phyloP scores from a whole-genome alignment of 2,329 filamentous ascomycete species.

The Arthrobotrys musiformis region DNA sequence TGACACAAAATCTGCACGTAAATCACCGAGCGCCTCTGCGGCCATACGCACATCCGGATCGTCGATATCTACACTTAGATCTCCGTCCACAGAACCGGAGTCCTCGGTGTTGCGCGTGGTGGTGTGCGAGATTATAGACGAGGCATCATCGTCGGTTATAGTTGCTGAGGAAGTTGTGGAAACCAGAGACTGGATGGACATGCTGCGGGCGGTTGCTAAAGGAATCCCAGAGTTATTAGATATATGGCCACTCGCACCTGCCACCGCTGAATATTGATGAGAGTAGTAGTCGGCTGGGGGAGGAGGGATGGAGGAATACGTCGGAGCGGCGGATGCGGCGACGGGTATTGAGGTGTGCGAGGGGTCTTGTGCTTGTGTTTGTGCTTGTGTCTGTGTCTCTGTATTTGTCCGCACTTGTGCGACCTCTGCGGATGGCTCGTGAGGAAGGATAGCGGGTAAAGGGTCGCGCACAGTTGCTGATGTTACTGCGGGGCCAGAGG shows the following conservation, averaged over 20 bases:
- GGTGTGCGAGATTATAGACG: slow-evolving; percentile 45
- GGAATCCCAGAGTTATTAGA: neutral
- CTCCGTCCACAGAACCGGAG: slow-evolving; percentile 26
- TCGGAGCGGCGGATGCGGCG: slow-evolving; percentile 28
- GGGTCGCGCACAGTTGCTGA: slow-evolving; percentile 20
- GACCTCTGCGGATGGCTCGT: slow-evolving; percentile 9
- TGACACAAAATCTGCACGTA: slow-evolving; percentile 65
- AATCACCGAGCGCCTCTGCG: slow-evolving; percentile 78
- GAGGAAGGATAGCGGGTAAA: slow-evolving; percentile 7
- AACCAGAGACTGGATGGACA: slow-evolving; percentile 55
- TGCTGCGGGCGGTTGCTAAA: slow-evolving; percentile 45
- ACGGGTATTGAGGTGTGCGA: slow-evolving; percentile 25
- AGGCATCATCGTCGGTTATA: slow-evolving; percentile 51
- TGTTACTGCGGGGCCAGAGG: slow-evolving; percentile 9
- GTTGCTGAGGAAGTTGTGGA: slow-evolving; percentile 38
- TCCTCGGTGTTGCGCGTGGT: slow-evolving; percentile 54
- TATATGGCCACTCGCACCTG: no score
- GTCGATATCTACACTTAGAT: slow-evolving; percentile 64
- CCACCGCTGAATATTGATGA: slow-evolving; percentile 4
- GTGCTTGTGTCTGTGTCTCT: slow-evolving; percentile 26
- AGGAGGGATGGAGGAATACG: neutral
- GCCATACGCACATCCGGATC: slow-evolving; percentile 76
- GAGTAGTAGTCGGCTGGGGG: neutral
- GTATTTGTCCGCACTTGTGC: slow-evolving; percentile 38
- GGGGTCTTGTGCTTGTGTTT: slow-evolving; percentile 30